Conservation (phyloP, 352 stramenopile species). For the Pythium chondricola region DNA sequence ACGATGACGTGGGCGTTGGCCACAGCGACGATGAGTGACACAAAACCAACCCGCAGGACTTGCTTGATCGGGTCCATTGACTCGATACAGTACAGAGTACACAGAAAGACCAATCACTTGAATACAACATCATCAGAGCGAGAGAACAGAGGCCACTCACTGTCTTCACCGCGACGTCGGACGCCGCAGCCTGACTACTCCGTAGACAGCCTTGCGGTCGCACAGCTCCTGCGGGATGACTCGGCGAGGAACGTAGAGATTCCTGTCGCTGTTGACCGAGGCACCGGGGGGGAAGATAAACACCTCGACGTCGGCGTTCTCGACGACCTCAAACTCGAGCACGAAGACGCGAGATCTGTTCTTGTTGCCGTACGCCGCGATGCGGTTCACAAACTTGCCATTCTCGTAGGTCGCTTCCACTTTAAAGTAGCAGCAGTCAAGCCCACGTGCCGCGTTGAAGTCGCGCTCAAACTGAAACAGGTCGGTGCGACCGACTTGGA, state of each 20-base stretch:
- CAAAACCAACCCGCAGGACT: neutral
- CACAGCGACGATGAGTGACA: neutral
- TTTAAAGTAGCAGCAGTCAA: constrained; percentile 42
- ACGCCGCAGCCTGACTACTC: constrained; percentile 43
- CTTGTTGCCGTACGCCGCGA: constrained; percentile 70
- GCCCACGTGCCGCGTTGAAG: constrained; percentile 36
- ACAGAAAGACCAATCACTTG: no score
- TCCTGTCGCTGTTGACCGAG: constrained; percentile 72
- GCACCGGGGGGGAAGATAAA: constrained; percentile 66
- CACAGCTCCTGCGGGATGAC: constrained; percentile 33
- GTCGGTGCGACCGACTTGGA: constrained; percentile 30
- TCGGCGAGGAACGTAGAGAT: constrained; percentile 61
- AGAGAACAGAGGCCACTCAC: no score
- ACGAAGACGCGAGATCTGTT: constrained; percentile 35
- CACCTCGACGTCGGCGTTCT: constrained; percentile 35
- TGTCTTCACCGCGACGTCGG: no score
- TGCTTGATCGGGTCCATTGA: neutral
- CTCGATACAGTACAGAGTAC: no score
- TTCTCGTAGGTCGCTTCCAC: constrained; percentile 63
- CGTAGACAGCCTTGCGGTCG: constrained; percentile 57
- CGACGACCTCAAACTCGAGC: constrained; percentile 35
- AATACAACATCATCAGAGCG: no score
- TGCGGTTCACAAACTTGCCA: constrained; percentile 61
- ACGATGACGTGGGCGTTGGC: constrained; percentile 8
- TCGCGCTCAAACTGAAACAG: constrained; percentile 43